These are phyloP conservation scores for Ophiorrhiza pumila DNA, from an alignment of 257 asterid genomes.

Conservation along the genomic window DNA sequence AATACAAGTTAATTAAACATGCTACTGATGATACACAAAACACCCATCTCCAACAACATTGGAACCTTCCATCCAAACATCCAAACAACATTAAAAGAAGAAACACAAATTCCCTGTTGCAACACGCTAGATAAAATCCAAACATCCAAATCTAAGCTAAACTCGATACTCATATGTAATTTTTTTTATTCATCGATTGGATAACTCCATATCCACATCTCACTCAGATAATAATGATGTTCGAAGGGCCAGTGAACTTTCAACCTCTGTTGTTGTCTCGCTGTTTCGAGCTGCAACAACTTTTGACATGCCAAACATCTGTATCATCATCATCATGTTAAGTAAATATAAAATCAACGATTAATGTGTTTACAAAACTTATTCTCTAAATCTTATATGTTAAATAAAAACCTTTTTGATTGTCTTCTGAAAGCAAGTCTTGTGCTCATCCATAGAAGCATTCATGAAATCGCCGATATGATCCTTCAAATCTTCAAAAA, in stretches of 20 bases:
- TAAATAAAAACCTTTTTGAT: constrained; percentile 57
- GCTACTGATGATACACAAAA: too few relatives aligned
- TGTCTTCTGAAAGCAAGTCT: constrained; percentile 84
- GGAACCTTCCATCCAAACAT: too few relatives aligned
- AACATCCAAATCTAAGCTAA: too few relatives aligned
- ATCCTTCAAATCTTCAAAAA: constrained; percentile 74
- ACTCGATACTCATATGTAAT: too few relatives aligned
- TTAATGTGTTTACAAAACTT: not conserved
- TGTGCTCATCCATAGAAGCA: constrained; percentile 96
- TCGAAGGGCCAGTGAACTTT: constrained; percentile 71
- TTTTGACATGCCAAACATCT: constrained; percentile 97
- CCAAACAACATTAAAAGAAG: too few relatives aligned
- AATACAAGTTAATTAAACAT: too few relatives aligned
- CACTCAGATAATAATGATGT: constrained; percentile 63
- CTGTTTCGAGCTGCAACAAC: constrained; percentile 71
- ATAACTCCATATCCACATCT: too few relatives aligned
- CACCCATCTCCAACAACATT: too few relatives aligned
- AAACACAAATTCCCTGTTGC: too few relatives aligned
- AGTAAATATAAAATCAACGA: constrained; percentile 11
- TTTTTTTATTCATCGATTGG: too few relatives aligned
- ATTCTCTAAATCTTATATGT: not conserved
- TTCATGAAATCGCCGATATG: constrained; percentile 81
- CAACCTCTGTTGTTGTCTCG: constrained; percentile 55
- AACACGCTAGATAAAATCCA: too few relatives aligned
- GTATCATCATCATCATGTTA: constrained; percentile 13